Evolutionary conservation across 305 asterid species (phyloP).

Genomic region (Ilex paraguariensis): DNA sequence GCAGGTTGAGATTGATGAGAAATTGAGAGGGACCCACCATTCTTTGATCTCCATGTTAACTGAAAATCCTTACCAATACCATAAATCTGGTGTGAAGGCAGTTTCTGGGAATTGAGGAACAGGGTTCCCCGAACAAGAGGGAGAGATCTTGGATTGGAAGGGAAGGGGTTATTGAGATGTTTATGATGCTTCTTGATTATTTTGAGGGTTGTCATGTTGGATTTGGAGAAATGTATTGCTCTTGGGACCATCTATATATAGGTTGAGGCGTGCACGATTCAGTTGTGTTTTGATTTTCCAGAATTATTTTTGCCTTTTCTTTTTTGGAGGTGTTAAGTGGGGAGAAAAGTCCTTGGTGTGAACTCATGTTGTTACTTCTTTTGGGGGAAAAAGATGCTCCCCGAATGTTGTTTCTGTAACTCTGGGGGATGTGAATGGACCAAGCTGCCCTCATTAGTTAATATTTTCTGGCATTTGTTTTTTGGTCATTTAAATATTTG

Average conservation of each 20-base stretch:
- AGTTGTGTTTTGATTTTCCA: not conserved
- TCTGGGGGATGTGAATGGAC: not conserved
- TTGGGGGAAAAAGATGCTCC: not conserved
- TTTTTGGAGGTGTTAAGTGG: too few species aligned
- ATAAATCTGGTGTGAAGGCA: slow-evolving; percentile 39
- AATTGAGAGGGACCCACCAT: slow-evolving; percentile 65
- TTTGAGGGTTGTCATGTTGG: slow-evolving; percentile 26
- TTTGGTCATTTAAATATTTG: not conserved
- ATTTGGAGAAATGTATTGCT: not conserved
- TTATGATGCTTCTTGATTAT: slow-evolving; percentile 72
- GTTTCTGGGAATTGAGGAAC: slow-evolving; percentile 27
- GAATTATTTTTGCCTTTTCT: too few species aligned
- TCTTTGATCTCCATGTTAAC: slow-evolving; percentile 49
- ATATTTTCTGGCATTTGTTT: not conserved
- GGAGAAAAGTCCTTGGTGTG: too few species aligned
- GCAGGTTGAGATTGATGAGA: slow-evolving; percentile 45
- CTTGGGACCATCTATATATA: not conserved
- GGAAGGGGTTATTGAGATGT: slow-evolving; percentile 82
- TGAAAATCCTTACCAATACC: slow-evolving; percentile 62
- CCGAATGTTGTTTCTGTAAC: too few species aligned
- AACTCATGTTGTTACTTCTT: not conserved
- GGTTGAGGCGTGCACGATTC: not conserved
- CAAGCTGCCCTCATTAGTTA: not conserved
- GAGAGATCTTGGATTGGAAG: slow-evolving; percentile 44
- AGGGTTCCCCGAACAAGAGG: slow-evolving; percentile 48